A percentile compares a stretch with the other conserved stretches of the same genome.
Conservation (phyloP, 257 asterid species). For the Nicotiana obtusifolia region DNA sequence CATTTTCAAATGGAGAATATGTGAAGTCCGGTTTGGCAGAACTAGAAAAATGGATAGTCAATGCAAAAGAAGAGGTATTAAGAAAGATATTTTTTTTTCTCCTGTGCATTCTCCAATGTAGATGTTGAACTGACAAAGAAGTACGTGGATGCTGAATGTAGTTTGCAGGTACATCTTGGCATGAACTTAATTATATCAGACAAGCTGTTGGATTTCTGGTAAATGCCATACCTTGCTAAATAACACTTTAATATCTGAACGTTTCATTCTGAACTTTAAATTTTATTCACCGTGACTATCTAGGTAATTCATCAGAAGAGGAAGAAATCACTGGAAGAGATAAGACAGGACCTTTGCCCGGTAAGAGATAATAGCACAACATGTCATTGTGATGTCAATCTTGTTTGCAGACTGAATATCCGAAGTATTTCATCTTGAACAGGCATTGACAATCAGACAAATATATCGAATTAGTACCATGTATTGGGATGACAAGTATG, state of each 20-base stretch:
- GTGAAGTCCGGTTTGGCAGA: slow-evolving; percentile 98
- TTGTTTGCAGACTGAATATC: slow-evolving; percentile 8
- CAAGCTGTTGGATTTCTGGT: slow-evolving; percentile 99
- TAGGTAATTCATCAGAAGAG: slow-evolving; percentile 98
- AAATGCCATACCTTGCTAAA: slow-evolving; percentile 16
- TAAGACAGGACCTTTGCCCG: slow-evolving; percentile 95
- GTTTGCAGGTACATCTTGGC: slow-evolving; percentile 99
- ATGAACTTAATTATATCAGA: slow-evolving; percentile 89
- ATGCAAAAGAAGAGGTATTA: slow-evolving; percentile 79
- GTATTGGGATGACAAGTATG: slow-evolving; percentile 99
- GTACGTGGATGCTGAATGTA: slow-evolving; percentile 25
- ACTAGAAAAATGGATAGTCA: slow-evolving; percentile 93
- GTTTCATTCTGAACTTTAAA: slow-evolving; percentile 8
- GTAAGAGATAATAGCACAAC: slow-evolving; percentile 32
- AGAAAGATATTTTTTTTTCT: slow-evolving; percentile 8
- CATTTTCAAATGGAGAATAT: slow-evolving; percentile 94
- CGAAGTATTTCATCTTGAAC: slow-evolving; percentile 8
- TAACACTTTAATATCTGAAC: not conserved
- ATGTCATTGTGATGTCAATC: not conserved
- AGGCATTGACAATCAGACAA: slow-evolving; percentile 91
- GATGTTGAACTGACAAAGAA: slow-evolving; percentile 11
- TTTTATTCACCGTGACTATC: slow-evolving; percentile 13
- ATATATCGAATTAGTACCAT: slow-evolving; percentile 94
- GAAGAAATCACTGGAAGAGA: slow-evolving; percentile 91
- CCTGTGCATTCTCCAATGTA: not conserved